Percentiles rank a stretch among this genome's conserved stretches.
phyloP scores from a whole-genome alignment of 164 flowering plant genomes.

The Sextonia rubra region DNA sequence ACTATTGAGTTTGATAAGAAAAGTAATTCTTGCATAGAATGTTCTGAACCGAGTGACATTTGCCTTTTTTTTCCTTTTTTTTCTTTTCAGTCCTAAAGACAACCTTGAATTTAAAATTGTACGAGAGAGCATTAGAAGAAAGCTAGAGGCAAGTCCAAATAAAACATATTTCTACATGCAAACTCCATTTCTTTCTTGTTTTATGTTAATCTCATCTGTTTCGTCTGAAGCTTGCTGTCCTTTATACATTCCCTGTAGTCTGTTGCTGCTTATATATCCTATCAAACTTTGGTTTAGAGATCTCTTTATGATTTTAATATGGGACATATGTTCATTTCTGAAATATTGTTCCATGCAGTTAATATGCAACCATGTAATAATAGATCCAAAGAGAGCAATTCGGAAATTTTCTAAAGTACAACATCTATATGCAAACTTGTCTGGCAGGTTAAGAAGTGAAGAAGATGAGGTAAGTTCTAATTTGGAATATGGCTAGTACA shows the following conservation, averaged over 20 bases:
- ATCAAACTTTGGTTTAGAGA: neutral
- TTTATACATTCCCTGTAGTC: neutral
- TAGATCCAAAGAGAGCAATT: slow-evolving; percentile 65
- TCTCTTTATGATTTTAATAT: neutral
- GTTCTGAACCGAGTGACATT: neutral
- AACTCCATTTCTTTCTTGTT: neutral
- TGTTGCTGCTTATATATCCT: neutral
- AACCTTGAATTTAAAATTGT: slow-evolving; percentile 88
- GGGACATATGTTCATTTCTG: slow-evolving; percentile 17
- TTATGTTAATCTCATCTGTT: neutral
- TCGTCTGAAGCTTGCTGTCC: neutral
- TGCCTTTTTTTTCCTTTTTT: neutral
- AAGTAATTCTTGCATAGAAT: neutral
- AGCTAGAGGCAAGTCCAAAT: slow-evolving; percentile 60
- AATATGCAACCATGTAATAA: slow-evolving; percentile 50
- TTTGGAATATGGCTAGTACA: slow-evolving; percentile 25
- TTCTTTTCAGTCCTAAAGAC: slow-evolving; percentile 73
- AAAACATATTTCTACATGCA: slow-evolving; percentile 2
- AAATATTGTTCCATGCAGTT: slow-evolving; percentile 36
- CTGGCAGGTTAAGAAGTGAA: slow-evolving; percentile 67
- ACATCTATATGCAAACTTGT: slow-evolving; percentile 72
- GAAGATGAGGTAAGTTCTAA: slow-evolving; percentile 72
- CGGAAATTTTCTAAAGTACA: slow-evolving; percentile 85
- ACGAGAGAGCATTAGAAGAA: slow-evolving; percentile 71
- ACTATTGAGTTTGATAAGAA: neutral